Percentiles rank a stretch among this genome's conserved stretches.
phyloP scores from a whole-genome alignment of 768 basidiomycete genomes.

The Harrya chromipes region DNA sequence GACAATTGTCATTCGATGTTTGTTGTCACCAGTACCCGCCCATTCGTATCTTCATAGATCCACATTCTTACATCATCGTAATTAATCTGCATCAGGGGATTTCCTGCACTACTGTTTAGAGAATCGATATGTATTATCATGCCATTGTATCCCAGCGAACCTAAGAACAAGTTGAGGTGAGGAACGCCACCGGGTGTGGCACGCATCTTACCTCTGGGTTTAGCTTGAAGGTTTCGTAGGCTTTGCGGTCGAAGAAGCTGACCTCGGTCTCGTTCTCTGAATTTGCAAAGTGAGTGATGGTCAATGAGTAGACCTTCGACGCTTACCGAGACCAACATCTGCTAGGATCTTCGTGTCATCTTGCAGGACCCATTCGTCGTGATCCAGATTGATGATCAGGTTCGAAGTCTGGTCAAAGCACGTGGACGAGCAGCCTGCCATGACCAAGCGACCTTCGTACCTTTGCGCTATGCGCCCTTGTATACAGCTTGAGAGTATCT shows the following conservation, averaged over 20 bases:
- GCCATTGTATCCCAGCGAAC: constrained; percentile 27
- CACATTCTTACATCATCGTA: constrained; percentile 28
- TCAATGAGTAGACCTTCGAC: background rate
- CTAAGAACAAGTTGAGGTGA: constrained; percentile 7
- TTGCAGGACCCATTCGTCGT: constrained; percentile 88
- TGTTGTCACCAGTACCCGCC: constrained; percentile 21
- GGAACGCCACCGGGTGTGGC: background rate
- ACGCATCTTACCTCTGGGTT: constrained; percentile 67
- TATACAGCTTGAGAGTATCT: constrained; percentile 96
- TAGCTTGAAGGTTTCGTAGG: constrained; percentile 78
- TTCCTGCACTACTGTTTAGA: background rate
- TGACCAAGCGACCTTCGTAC: constrained; percentile 34
- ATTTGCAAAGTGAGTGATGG: background rate
- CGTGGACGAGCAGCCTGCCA: background rate
- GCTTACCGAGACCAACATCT: constrained; percentile 73
- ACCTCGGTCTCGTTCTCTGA: constrained; percentile 95
- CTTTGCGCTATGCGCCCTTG: constrained; percentile 93
- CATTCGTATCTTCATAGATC: constrained; percentile 29
- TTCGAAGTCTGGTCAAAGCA: constrained; percentile 73
- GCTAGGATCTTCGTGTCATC: constrained; percentile 65
- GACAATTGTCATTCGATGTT: constrained; percentile 20
- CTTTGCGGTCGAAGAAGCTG: constrained; percentile 79
- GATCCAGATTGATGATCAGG: constrained; percentile 95
- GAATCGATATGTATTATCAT: background rate
- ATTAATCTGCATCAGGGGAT: constrained; percentile 25